Evolutionary conservation across 192 early-diverging fungal species (phyloP).

Genomic region (Phlyctochytrium arcticum): DNA sequence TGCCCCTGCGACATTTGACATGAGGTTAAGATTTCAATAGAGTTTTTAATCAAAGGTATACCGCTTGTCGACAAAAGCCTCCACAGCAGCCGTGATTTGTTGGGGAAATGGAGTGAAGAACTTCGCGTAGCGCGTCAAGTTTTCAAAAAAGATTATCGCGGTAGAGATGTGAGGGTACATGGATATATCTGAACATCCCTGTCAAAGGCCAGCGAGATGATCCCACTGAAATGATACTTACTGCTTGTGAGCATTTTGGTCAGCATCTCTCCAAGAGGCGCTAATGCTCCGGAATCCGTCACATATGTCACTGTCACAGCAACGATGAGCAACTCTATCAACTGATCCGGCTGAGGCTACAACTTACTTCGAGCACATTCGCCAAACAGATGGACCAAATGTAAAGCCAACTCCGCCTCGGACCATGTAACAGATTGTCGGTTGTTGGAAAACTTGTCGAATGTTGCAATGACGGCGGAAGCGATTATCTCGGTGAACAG

Average conservation of each 20-base stretch:
- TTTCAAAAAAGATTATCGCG: slow-evolving; percentile 72
- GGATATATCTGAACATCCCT: slow-evolving; percentile 66
- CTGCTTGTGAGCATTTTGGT: slow-evolving; percentile 59
- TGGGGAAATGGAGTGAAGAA: slow-evolving; percentile 67
- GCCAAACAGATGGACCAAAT: slow-evolving; percentile 69
- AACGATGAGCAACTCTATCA: no score
- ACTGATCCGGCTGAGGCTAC: no score
- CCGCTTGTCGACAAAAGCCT: slow-evolving; percentile 70
- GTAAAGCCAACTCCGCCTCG: slow-evolving; percentile 70
- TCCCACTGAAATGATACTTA: slow-evolving; percentile 34
- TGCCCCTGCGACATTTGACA: slow-evolving; percentile 60
- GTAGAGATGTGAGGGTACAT: slow-evolving; percentile 71
- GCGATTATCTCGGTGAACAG: slow-evolving; percentile 57
- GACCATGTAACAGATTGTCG: slow-evolving; percentile 48
- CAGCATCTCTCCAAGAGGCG: slow-evolving; percentile 59
- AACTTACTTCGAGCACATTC: slow-evolving; percentile 60
- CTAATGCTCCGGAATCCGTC: no score
- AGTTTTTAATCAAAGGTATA: slow-evolving; percentile 38
- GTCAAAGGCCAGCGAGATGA: background rate
- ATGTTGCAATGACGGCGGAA: slow-evolving; percentile 55
- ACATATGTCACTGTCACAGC: no score
- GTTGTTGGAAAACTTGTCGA: slow-evolving; percentile 52
- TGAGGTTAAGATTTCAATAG: slow-evolving; percentile 37
- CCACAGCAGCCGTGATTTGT: slow-evolving; percentile 62
- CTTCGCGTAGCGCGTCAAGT: slow-evolving; percentile 59